A percentile compares a stretch with the other conserved stretches of the same genome.
These are phyloP conservation scores for Coemansia sp. DNA, from an alignment of 192 early-diverging fungal genomes.

Conservation along the genomic window DNA sequence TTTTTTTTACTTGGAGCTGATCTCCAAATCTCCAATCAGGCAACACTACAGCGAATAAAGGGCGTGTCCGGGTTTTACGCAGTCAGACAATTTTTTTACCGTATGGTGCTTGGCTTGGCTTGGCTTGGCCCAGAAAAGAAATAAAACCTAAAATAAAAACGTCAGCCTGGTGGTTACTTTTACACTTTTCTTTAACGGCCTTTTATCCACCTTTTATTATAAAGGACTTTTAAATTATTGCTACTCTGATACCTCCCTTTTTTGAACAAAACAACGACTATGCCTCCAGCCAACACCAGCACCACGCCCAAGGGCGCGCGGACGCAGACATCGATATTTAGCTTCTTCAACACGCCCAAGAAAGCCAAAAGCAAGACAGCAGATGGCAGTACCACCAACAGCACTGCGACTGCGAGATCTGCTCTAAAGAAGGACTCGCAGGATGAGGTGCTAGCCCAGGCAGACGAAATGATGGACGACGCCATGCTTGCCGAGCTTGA, in stretches of 20 bases:
- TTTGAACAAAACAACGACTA: background rate
- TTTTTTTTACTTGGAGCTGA: background rate
- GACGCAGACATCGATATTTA: conserved; percentile 42
- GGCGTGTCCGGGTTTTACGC: too few species aligned
- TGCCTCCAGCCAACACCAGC: conserved; percentile 22
- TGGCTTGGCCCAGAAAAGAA: too few species aligned
- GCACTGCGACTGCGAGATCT: background rate
- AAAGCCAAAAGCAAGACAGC: conserved; percentile 10
- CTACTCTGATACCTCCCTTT: background rate
- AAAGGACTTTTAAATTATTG: background rate
- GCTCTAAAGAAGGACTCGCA: conserved; percentile 29
- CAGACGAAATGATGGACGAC: conserved; percentile 22
- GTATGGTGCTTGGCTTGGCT: too few species aligned
- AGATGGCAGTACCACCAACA: background rate
- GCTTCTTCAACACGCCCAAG: conserved; percentile 42
- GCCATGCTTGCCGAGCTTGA: conserved; percentile 39
- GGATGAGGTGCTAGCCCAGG: conserved; percentile 33
- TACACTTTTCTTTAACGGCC: background rate
- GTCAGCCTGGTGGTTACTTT: too few species aligned
- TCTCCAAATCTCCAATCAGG: too few species aligned
- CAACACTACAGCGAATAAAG: too few species aligned
- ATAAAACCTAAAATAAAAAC: too few species aligned
- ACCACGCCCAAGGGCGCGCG: conserved; percentile 38
- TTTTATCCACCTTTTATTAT: background rate
- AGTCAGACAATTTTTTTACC: background rate